Evolutionary conservation across 768 basidiomycete species (phyloP).

Genomic region (Gymnopilus dilepis): DNA sequence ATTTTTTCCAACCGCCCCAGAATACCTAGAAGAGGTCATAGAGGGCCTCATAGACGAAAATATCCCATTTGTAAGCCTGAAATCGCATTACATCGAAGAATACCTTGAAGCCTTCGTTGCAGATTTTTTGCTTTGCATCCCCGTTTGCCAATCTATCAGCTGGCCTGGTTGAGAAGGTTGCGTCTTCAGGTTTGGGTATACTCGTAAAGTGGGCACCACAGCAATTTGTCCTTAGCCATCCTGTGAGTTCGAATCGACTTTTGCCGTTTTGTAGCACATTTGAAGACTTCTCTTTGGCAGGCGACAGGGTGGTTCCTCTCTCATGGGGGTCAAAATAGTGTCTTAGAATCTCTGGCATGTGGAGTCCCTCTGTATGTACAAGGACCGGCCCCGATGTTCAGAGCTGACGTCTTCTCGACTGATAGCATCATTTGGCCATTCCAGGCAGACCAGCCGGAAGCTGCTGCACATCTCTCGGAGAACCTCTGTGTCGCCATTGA

Average conservation of each 20-base stretch:
- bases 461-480: conserved; percentile 4
- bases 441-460: conserved; percentile 14
- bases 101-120: background rate
- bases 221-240: conserved; percentile 18
- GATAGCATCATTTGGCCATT: conserved; percentile 22
- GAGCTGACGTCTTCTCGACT: background rate
- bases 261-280: background rate
- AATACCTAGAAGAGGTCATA: conserved; percentile 21
- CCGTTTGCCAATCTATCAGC: conserved; percentile 16
- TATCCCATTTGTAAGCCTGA: conserved; percentile 17
- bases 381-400: background rate
- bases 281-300: background rate
- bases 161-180: background rate
- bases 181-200: conserved; percentile 11
- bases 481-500: conserved; percentile 17
- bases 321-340: conserved; percentile 20
- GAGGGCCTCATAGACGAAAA: conserved; percentile 13
- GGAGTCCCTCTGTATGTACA: conserved; percentile 18
- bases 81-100: background rate
- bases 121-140: conserved; percentile 19
- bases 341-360: conserved; percentile 14
- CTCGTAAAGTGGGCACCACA: conserved; percentile 19
- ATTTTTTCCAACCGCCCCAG: conserved; percentile 11
- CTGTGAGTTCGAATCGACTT: conserved; percentile 1
- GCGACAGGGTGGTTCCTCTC: conserved; percentile 23